A percentile compares a stretch with the other conserved stretches of the same genome.
These are phyloP conservation scores for Raffaelea albimanens DNA, from an alignment of 2,329 filamentous ascomycete genomes.

Conservation along the genomic window DNA sequence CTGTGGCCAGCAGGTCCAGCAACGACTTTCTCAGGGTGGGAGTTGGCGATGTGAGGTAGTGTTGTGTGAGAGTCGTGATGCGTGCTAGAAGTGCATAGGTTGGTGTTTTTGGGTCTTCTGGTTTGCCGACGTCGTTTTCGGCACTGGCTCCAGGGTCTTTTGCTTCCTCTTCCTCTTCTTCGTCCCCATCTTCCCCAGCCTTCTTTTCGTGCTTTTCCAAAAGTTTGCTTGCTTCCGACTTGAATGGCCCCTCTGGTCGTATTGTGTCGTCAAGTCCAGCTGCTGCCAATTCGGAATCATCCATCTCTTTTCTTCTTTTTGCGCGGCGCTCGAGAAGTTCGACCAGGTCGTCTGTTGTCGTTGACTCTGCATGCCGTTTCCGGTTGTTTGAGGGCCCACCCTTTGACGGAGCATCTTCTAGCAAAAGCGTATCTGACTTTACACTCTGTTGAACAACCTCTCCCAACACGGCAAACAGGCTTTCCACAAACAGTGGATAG, in stretches of 20 bases:
- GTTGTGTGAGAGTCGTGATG: conserved; percentile 75
- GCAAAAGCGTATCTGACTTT: conserved; percentile 41
- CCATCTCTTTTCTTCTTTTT: conserved; percentile 17
- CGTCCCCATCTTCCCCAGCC: conserved; percentile 23
- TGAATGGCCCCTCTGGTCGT: conserved; percentile 29
- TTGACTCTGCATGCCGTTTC: conserved; percentile 3
- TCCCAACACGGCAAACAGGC: conserved; percentile 71
- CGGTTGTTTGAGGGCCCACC: background rate
- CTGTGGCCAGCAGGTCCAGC: conserved; percentile 64
- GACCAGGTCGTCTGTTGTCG: conserved; percentile 6
- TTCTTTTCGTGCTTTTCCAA: conserved; percentile 6
- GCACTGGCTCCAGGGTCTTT: conserved; percentile 19
- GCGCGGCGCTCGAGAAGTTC: conserved; percentile 6
- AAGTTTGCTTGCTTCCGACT: conserved; percentile 18
- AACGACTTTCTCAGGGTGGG: conserved; percentile 69
- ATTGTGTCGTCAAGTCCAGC: conserved; percentile 14
- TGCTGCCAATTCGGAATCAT: conserved; percentile 15
- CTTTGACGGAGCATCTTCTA: conserved; percentile 28
- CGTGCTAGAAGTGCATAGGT: conserved; percentile 74
- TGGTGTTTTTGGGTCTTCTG: conserved; percentile 51
- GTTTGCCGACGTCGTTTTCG: conserved; percentile 20
- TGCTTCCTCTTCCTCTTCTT: conserved; percentile 25
- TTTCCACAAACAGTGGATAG: conserved; percentile 76
- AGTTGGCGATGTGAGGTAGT: conserved; percentile 81
- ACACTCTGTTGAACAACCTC: conserved; percentile 78